Percentiles rank a stretch among this genome's conserved stretches.
Conservation (phyloP, 2,329 filamentous ascomycete species). For the Verruconis gallopava region DNA sequence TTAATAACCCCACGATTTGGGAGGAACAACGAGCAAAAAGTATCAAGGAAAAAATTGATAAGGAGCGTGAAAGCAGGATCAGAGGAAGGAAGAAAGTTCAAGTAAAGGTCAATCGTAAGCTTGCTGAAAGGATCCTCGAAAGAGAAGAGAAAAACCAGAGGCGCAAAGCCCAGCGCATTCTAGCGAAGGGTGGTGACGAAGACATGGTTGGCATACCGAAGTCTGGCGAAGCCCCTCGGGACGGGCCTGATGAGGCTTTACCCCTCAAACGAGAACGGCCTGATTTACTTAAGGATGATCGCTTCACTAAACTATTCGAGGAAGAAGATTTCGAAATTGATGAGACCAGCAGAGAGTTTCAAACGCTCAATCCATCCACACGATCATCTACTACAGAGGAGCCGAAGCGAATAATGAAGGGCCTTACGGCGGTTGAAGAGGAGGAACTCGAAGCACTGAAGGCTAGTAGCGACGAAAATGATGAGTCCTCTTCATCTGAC, state of each 20-base stretch:
- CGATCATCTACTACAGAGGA: constrained; percentile 18
- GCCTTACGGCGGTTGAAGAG: constrained; percentile 47
- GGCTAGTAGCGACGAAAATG: background rate
- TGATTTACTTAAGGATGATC: constrained; percentile 60
- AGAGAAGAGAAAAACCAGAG: constrained; percentile 54
- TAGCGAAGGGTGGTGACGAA: constrained; percentile 47
- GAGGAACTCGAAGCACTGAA: constrained; percentile 36
- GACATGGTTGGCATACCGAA: constrained; percentile 22
- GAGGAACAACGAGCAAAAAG: constrained; percentile 85
- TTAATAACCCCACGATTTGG: constrained; percentile 86
- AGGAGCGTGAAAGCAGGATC: constrained; percentile 90
- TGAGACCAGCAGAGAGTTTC: constrained; percentile 77
- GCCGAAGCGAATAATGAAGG: constrained; percentile 26
- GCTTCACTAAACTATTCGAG: constrained; percentile 81
- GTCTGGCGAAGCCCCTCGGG: constrained; percentile 27
- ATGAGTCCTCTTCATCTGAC: constrained; percentile 12
- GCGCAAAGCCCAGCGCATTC: constrained; percentile 31
- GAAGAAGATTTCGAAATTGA: constrained; percentile 89
- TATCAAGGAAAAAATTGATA: constrained; percentile 89
- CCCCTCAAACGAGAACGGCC: constrained; percentile 33
- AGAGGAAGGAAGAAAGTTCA: constrained; percentile 82
- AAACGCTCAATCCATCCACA: constrained; percentile 78
- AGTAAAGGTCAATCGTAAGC: constrained; percentile 76
- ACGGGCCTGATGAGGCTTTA: constrained; percentile 26
- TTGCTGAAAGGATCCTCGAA: constrained; percentile 51